Conservation (phyloP, 306 rosid species). For the Lupinus albus region DNA sequence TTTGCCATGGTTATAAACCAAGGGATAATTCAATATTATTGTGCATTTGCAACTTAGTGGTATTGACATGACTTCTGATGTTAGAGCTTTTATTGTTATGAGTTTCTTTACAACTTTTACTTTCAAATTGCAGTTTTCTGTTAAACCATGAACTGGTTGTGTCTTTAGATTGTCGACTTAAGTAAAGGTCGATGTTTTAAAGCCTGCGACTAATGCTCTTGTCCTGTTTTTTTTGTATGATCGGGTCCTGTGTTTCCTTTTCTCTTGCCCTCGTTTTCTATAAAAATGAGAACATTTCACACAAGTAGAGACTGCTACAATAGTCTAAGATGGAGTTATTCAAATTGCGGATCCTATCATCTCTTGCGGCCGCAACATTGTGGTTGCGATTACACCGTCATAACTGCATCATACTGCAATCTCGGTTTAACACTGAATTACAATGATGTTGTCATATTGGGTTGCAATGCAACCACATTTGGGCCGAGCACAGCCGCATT, state of each 20-base stretch:
- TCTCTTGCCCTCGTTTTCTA: background rate
- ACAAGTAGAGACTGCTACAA: too few relatives aligned
- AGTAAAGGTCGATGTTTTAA: too few relatives aligned
- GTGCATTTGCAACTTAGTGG: conserved; percentile 52
- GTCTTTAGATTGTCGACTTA: background rate
- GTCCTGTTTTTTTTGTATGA: background rate
- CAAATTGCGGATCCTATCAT: too few relatives aligned
- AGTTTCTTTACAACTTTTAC: conserved; percentile 35
- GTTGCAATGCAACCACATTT: too few relatives aligned
- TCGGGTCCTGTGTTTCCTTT: background rate
- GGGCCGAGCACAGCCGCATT: too few relatives aligned
- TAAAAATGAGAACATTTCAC: too few relatives aligned
- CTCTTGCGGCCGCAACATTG: too few relatives aligned
- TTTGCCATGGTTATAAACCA: background rate
- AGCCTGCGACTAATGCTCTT: background rate
- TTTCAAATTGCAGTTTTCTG: conserved; percentile 31
- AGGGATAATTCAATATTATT: conserved; percentile 27
- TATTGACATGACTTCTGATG: conserved; percentile 48
- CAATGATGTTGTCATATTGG: too few relatives aligned
- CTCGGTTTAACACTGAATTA: too few relatives aligned
- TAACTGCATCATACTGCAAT: too few relatives aligned
- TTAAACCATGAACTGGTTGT: background rate
- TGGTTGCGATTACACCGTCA: too few relatives aligned
- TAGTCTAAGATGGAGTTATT: too few relatives aligned
- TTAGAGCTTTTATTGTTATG: conserved; percentile 43